Evolutionary conservation across 345 rosid genomes (phyloP).

Genomic region (Excoecaria cochinchinensis): DNA sequence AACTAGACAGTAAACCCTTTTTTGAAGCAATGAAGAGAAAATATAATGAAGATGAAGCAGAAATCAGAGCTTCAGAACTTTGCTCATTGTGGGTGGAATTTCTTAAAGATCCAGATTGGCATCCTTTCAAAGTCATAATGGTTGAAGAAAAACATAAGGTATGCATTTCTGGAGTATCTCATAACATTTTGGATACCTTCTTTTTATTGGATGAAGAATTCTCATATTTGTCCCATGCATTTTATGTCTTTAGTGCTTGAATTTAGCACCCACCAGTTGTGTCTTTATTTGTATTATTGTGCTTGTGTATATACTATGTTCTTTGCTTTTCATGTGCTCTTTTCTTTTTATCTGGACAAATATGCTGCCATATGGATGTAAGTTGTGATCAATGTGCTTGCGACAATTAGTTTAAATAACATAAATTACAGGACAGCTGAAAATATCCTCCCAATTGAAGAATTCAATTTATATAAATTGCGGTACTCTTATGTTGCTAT

Average conservation of each 20-base stretch:
- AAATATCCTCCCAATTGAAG: background rate
- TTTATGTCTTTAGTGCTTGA: background rate
- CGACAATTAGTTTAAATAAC: background rate
- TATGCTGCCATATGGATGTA: background rate
- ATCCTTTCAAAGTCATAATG: constrained; percentile 65
- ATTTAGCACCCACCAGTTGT: background rate
- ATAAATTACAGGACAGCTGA: background rate
- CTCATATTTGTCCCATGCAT: background rate
- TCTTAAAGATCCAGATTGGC: constrained; percentile 94
- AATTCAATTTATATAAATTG: background rate
- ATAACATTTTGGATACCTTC: background rate
- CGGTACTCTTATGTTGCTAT: background rate
- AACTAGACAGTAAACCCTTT: constrained; percentile 77
- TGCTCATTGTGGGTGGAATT: constrained; percentile 93
- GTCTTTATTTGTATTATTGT: background rate
- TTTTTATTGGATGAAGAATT: background rate
- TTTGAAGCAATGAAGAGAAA: constrained; percentile 70
- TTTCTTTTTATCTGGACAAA: background rate
- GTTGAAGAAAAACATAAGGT: constrained; percentile 65
- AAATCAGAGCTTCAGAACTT: constrained; percentile 65
- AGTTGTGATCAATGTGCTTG: background rate
- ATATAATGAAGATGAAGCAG: constrained; percentile 66
- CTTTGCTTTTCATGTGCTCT: background rate
- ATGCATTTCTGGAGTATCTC: constrained; percentile 21
- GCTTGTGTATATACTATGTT: background rate